phyloP scores from a whole-genome alignment of 163 green algal genomes.

The Scenedesmus sp. region DNA sequence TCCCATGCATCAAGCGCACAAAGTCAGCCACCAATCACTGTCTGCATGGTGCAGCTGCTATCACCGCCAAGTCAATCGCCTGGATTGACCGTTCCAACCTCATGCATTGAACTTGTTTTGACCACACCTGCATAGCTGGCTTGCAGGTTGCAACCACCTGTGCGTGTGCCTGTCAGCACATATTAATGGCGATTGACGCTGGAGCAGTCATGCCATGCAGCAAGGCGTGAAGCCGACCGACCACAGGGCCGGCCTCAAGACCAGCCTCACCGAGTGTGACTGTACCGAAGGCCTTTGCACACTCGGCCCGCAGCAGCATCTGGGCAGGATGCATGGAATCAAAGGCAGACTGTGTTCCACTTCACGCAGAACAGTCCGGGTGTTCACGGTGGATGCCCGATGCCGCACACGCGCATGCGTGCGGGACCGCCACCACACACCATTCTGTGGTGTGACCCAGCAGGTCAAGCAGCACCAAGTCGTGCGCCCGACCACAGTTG shows the following conservation, averaged over 20 bases:
- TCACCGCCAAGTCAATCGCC: background rate
- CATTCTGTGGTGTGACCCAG: background rate
- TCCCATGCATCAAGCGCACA: background rate
- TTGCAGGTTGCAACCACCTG: background rate
- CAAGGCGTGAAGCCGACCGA: background rate
- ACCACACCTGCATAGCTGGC: background rate
- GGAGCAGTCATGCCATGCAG: background rate
- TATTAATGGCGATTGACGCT: background rate
- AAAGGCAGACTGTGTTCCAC: too few species aligned
- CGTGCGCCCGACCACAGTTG: background rate
- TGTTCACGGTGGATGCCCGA: background rate
- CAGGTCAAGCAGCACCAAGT: background rate
- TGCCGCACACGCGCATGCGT: background rate
- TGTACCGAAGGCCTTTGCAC: background rate
- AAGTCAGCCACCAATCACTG: background rate
- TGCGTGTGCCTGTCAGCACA: background rate
- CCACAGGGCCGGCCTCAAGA: background rate
- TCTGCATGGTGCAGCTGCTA: too few species aligned
- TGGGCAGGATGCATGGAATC: too few species aligned
- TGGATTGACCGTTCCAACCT: background rate
- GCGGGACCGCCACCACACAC: background rate
- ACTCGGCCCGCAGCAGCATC: background rate
- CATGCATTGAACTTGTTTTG: background rate
- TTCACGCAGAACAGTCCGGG: too few species aligned
- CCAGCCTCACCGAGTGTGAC: too few species aligned